phyloP scores from a whole-genome alignment of 129 eudicot genomes.

The Lactuca sativa region DNA sequence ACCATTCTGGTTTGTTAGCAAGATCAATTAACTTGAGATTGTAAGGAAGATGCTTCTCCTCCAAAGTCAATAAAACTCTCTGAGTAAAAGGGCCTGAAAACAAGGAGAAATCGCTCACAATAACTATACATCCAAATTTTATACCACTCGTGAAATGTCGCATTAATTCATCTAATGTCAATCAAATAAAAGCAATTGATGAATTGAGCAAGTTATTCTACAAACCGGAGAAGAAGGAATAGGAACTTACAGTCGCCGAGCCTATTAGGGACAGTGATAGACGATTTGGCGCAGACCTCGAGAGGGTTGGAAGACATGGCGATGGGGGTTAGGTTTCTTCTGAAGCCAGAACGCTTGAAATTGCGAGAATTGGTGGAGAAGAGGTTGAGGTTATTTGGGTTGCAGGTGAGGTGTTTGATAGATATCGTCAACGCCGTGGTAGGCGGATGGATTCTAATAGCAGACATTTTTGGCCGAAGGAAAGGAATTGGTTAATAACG shows the following conservation, averaged over 20 bases:
- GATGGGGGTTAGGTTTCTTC: constrained; percentile 35
- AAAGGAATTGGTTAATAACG: background rate
- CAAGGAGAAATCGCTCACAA: background rate
- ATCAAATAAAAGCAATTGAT: background rate
- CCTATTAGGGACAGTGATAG: constrained; percentile 69
- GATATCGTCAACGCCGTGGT: constrained; percentile 43
- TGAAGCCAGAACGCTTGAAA: constrained; percentile 12
- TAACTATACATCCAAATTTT: background rate
- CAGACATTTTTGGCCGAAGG: constrained; percentile 48
- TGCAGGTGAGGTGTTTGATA: constrained; percentile 57
- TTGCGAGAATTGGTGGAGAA: constrained; percentile 9
- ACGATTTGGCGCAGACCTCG: constrained; percentile 80
- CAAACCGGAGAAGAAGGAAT: background rate
- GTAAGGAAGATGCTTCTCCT: constrained; percentile 90
- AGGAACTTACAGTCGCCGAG: constrained; percentile 83
- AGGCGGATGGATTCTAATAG: constrained; percentile 55
- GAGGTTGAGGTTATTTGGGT: constrained; percentile 12
- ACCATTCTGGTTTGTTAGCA: constrained; percentile 90
- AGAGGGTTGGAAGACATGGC: constrained; percentile 54
- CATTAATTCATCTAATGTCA: background rate
- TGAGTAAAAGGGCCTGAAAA: constrained; percentile 87
- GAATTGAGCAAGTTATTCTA: background rate
- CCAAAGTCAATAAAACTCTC: constrained; percentile 81
- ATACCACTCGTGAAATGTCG: background rate
- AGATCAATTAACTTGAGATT: constrained; percentile 77